Conservation (phyloP, 2,329 filamentous ascomycete species). For the Acrocalymma vagum region DNA sequence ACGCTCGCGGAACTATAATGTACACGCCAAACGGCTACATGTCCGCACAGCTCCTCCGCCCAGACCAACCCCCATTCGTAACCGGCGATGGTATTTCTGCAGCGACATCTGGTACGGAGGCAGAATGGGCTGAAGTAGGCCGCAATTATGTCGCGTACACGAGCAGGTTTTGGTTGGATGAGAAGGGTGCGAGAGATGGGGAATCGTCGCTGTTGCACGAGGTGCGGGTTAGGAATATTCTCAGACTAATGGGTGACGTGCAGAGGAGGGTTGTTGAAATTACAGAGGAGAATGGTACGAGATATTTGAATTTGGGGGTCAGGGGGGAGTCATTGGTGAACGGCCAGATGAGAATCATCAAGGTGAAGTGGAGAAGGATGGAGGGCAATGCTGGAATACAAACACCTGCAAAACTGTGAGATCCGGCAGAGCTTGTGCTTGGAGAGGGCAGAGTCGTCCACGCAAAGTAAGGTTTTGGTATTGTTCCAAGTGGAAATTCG, state of each 20-base stretch:
- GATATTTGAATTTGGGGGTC: conserved; percentile 3
- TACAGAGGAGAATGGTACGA: not conserved
- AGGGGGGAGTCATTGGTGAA: not conserved
- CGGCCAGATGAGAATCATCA: conserved; percentile 6
- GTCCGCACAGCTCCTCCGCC: conserved; percentile 48
- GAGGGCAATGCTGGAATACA: conserved; percentile 5
- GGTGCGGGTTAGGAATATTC: conserved; percentile 6
- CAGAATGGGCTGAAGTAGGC: conserved; percentile 16
- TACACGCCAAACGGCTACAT: conserved; percentile 51
- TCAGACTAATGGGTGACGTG: conserved; percentile 4
- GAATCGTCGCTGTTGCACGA: conserved; percentile 8
- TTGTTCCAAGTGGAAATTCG: too few species aligned
- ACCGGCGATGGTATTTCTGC: conserved; percentile 10
- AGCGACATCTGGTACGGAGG: conserved; percentile 7
- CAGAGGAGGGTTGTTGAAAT: conserved; percentile 4
- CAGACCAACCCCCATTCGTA: conserved; percentile 33
- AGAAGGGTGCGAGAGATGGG: conserved; percentile 1
- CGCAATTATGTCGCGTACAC: conserved; percentile 18
- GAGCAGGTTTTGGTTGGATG: conserved; percentile 12
- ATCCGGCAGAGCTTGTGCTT: too few species aligned
- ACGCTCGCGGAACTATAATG: conserved; percentile 47
- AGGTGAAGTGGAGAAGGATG: conserved; percentile 12
- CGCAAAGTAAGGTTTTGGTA: too few species aligned
- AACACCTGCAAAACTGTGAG: conserved; percentile 3
- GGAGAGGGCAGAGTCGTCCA: too few species aligned